Evolutionary conservation across 176 grass and related monocot species (phyloP).

Genomic region (Triticum urartu): DNA sequence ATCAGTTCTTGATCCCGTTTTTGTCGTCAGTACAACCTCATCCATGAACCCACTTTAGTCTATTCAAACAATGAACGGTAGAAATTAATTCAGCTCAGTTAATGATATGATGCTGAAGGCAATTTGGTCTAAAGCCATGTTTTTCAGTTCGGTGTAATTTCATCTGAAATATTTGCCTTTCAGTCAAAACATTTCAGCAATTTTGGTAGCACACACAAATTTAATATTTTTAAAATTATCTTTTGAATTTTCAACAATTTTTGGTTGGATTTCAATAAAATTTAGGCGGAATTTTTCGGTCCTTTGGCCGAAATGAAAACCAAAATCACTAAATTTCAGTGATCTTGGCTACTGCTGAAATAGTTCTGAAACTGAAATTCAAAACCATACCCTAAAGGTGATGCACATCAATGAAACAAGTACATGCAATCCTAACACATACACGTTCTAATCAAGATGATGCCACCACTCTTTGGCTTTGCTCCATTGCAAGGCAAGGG

Average conservation of each 20-base stretch:
- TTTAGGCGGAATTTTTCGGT: too few species aligned
- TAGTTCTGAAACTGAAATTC: too few species aligned
- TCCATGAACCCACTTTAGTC: not conserved
- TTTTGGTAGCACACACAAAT: too few species aligned
- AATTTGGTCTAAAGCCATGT: not conserved
- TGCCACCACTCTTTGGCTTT: not conserved
- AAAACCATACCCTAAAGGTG: not conserved
- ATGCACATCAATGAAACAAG: conserved; percentile 22
- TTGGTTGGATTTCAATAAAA: too few species aligned
- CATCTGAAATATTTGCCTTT: too few species aligned
- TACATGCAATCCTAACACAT: not conserved
- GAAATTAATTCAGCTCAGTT: not conserved
- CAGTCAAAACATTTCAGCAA: too few species aligned
- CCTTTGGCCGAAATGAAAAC: too few species aligned
- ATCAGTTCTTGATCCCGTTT: not conserved
- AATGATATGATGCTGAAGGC: not conserved
- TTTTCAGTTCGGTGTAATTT: too few species aligned
- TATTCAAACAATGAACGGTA: not conserved
- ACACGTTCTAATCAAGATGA: not conserved
- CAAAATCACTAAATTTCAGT: too few species aligned
- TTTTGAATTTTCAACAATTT: too few species aligned
- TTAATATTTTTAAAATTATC: too few species aligned
- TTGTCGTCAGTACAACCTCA: not conserved
- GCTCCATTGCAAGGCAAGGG: conserved; percentile 14
- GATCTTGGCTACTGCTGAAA: too few species aligned